These are phyloP conservation scores for Phytophthora palmivora DNA, from an alignment of 352 stramenopile species.

Conservation along the genomic window DNA sequence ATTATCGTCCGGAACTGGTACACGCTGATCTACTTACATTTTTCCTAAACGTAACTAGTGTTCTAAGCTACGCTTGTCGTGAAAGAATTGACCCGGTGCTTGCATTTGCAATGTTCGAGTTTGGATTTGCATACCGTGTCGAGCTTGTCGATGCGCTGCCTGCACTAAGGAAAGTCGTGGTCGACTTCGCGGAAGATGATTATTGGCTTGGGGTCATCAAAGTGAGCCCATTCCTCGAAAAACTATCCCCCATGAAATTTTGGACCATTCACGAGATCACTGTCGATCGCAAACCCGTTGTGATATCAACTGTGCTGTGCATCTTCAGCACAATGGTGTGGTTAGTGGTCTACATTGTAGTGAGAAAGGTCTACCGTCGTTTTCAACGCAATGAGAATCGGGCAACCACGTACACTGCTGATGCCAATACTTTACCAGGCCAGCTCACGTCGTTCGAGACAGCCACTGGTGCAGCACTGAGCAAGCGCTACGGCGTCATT, in stretches of 20 bases:
- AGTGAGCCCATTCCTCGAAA: slow-evolving; percentile 14
- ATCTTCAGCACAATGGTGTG: slow-evolving; percentile 27
- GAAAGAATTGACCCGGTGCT: slow-evolving; percentile 44
- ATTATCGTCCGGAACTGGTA: slow-evolving; percentile 24
- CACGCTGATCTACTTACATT: slow-evolving; percentile 42
- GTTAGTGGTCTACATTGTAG: slow-evolving; percentile 33
- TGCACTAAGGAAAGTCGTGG: slow-evolving; percentile 15
- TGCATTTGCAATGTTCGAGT: slow-evolving; percentile 26
- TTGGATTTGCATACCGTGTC: slow-evolving; percentile 28
- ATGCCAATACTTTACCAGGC: background rate
- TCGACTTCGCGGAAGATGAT: slow-evolving; percentile 23
- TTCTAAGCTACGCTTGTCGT: slow-evolving; percentile 32
- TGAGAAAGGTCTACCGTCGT: slow-evolving; percentile 30
- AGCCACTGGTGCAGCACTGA: slow-evolving; percentile 21
- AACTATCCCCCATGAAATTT: slow-evolving; percentile 30
- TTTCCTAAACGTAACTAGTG: slow-evolving; percentile 30
- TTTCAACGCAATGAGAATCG: slow-evolving; percentile 1
- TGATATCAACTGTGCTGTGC: slow-evolving; percentile 22
- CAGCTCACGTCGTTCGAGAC: slow-evolving; percentile 31
- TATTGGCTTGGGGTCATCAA: slow-evolving; percentile 24
- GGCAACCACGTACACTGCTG: background rate
- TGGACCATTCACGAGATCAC: slow-evolving; percentile 25
- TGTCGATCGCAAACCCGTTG: slow-evolving; percentile 14
- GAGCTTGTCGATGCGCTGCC: slow-evolving; percentile 19
- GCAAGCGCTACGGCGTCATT: slow-evolving; percentile 41